Conservation (phyloP, 495 filamentous ascomycete genomes). For the Tuber microsphaerosporum region DNA sequence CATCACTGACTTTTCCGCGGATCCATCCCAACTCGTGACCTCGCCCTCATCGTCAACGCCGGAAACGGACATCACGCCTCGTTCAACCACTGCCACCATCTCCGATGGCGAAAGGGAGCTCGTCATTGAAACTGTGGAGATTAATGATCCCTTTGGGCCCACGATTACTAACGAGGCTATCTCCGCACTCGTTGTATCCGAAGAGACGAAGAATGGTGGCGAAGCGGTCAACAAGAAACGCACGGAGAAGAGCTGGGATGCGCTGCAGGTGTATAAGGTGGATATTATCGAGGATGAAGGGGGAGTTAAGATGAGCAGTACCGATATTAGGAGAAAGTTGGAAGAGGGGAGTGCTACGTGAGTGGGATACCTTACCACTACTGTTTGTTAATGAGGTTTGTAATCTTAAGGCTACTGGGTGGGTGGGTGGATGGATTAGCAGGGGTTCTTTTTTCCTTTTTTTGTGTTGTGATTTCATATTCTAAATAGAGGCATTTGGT, state of each 20-base stretch:
- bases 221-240: constrained; percentile 74
- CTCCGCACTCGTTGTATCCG: constrained; percentile 77
- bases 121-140: constrained; percentile 66
- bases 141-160: constrained; percentile 83
- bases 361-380: not conserved
- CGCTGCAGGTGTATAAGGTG: constrained; percentile 79
- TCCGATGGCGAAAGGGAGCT: constrained; percentile 26
- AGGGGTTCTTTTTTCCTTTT: not conserved
- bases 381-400: not conserved
- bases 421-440: not conserved
- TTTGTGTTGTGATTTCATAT: not conserved
- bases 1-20: constrained; percentile 51
- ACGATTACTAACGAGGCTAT: constrained; percentile 77
- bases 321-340: constrained; percentile 55
- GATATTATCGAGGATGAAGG: constrained; percentile 54
- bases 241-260: constrained; percentile 66
- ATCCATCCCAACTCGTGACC: constrained; percentile 17
- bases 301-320: constrained; percentile 83
- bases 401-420: not conserved
- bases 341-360: constrained; percentile 33
- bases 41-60: constrained; percentile 13
- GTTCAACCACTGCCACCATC: constrained; percentile 17
- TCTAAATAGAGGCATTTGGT: not conserved
- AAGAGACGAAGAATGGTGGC: constrained; percentile 78
- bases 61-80: constrained; percentile 23